Percentiles rank a stretch among this genome's conserved stretches.
Evolutionary conservation across 2,329 filamentous ascomycete genomes (phyloP).

Genomic region (Fusarium albosuccineum): DNA sequence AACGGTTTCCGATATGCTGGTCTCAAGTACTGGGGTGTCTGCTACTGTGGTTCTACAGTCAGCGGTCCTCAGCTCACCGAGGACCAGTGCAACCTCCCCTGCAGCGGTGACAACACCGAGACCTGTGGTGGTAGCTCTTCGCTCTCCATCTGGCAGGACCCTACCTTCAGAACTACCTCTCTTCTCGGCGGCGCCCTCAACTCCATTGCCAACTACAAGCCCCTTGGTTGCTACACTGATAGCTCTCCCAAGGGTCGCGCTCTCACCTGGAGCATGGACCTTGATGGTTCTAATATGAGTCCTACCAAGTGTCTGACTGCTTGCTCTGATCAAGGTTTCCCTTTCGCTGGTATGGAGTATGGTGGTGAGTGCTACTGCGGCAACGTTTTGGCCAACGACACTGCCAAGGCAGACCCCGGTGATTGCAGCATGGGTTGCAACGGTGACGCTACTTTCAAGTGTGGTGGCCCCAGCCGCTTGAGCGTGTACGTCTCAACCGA

Average conservation of each 20-base stretch:
- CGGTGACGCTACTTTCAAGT: slow-evolving; percentile 58
- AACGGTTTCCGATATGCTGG: slow-evolving; percentile 66
- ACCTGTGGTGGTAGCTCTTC: slow-evolving; percentile 61
- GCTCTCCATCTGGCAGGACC: slow-evolving; percentile 64
- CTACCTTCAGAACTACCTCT: slow-evolving; percentile 61
- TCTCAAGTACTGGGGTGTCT: slow-evolving; percentile 64
- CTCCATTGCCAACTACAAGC: slow-evolving; percentile 64
- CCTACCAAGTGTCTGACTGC: slow-evolving; percentile 58
- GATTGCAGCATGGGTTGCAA: slow-evolving; percentile 66
- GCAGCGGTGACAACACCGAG: slow-evolving; percentile 61
- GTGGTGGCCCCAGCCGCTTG: slow-evolving; percentile 59
- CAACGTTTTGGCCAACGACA: slow-evolving; percentile 65
- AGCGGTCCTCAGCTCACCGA: slow-evolving; percentile 65
- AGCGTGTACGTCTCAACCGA: slow-evolving; percentile 63
- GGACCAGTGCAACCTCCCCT: slow-evolving; percentile 69
- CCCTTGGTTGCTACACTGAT: slow-evolving; percentile 73
- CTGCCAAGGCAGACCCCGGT: slow-evolving; percentile 49
- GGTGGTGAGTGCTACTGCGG: slow-evolving; percentile 65
- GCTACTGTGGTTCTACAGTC: slow-evolving; percentile 66
- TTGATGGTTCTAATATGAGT: slow-evolving; percentile 55
- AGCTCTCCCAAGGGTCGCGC: slow-evolving; percentile 57
- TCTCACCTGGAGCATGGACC: slow-evolving; percentile 58
- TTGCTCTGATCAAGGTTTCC: slow-evolving; percentile 60
- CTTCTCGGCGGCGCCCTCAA: slow-evolving; percentile 53
- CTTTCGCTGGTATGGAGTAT: slow-evolving; percentile 63